Percentiles rank a stretch among this genome's conserved stretches.
phyloP scores from a whole-genome alignment of 345 rosid species.

The Dipteronia sinensis region DNA sequence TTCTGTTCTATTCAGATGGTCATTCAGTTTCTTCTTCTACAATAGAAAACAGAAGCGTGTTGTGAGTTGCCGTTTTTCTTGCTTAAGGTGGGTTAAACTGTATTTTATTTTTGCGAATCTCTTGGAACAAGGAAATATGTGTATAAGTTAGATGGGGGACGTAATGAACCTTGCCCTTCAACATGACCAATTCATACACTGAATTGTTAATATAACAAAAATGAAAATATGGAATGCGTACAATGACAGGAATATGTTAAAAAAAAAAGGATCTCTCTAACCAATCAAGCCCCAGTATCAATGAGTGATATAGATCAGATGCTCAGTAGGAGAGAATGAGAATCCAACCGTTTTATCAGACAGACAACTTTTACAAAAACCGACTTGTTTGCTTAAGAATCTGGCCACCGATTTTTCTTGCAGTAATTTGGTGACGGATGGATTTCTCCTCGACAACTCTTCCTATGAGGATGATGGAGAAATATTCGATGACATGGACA shows the following conservation, averaged over 20 bases:
- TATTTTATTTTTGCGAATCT: background rate
- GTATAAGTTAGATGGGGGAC: background rate
- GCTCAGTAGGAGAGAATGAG: background rate
- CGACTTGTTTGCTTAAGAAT: background rate
- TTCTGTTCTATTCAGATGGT: conserved; percentile 64
- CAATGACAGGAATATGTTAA: background rate
- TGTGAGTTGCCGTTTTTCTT: conserved; percentile 75
- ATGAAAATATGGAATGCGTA: background rate
- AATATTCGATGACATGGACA: conserved; percentile 81
- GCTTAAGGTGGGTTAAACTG: conserved; percentile 60
- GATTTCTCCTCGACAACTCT: conserved; percentile 42
- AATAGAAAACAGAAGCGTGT: conserved; percentile 90
- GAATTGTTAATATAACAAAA: background rate
- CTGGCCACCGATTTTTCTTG: conserved; percentile 23
- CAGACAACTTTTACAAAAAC: background rate
- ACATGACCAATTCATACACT: background rate
- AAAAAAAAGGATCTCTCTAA: background rate
- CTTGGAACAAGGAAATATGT: background rate
- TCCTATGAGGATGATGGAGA: conserved; percentile 66
- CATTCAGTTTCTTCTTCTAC: conserved; percentile 92
- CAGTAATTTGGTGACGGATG: conserved; percentile 85
- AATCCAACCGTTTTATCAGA: background rate
- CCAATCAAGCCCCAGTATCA: background rate
- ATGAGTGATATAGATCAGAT: background rate
- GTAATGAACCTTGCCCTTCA: background rate